Percentiles rank a stretch among this genome's conserved stretches.
Evolutionary conservation across 805 yeast species (phyloP).

Genomic region (Lipomyces yamanashiensis): DNA sequence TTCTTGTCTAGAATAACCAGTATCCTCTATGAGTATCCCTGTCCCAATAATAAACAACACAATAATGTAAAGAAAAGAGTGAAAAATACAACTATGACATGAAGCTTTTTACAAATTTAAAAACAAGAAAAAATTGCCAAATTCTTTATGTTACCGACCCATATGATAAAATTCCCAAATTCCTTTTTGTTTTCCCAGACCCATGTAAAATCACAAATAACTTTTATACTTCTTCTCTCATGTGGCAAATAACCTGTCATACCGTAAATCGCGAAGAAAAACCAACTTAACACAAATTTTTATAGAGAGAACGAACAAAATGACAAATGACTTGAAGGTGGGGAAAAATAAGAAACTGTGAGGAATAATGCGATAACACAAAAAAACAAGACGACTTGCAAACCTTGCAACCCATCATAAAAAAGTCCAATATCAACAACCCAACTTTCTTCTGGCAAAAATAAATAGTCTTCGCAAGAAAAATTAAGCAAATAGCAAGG

Average conservation of each 20-base stretch:
- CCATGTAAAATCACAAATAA: conserved; percentile 21
- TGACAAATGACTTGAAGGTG: conserved; percentile 14
- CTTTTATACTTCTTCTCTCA: conserved; percentile 21
- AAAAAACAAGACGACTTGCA: conserved; percentile 1
- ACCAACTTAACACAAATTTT: conserved; percentile 13
- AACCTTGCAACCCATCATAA: background rate
- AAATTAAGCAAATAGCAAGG: conserved; percentile 13
- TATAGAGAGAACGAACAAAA: conserved; percentile 17
- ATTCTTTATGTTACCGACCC: conserved; percentile 19
- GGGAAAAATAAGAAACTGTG: conserved; percentile 16
- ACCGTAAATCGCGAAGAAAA: background rate
- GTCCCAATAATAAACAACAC: conserved; percentile 22
- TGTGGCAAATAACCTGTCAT: conserved; percentile 1
- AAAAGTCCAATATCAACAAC: conserved; percentile 3
- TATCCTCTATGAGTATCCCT: conserved; percentile 29
- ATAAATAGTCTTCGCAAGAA: background rate
- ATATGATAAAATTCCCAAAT: conserved; percentile 19
- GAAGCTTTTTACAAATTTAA: background rate
- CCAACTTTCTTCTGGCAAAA: background rate
- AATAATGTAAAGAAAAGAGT: conserved; percentile 5
- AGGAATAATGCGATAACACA: conserved; percentile 21
- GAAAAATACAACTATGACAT: background rate
- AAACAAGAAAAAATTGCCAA: conserved; percentile 11
- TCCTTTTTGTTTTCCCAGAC: conserved; percentile 26
- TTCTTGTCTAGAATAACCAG: conserved; percentile 27